Evolutionary conservation across 2,329 filamentous ascomycete species (phyloP).

Genomic region (Herpomyces periplanetae): DNA sequence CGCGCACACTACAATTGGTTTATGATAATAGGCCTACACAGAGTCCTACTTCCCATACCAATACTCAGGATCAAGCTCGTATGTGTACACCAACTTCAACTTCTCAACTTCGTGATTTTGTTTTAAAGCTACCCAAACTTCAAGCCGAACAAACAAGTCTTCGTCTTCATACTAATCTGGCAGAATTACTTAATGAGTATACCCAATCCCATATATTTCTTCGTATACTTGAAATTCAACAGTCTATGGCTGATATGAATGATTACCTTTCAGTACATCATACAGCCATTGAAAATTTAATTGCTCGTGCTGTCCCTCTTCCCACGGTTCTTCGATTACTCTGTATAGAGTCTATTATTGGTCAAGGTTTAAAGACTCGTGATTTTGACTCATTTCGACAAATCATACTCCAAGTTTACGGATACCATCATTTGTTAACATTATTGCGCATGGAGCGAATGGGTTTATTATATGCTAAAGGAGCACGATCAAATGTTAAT

Average conservation of each 20-base stretch:
- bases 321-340: constrained; percentile 44
- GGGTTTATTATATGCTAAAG: too few relatives aligned
- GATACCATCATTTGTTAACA: constrained; percentile 71
- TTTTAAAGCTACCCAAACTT: constrained; percentile 62
- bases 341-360: constrained; percentile 64
- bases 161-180: constrained; percentile 62
- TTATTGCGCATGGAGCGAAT: constrained; percentile 59
- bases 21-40: constrained; percentile 47
- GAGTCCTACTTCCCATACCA: too few relatives aligned
- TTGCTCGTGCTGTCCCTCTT: constrained; percentile 44
- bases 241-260: constrained; percentile 61
- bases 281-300: constrained; percentile 70
- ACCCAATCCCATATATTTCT: constrained; percentile 66
- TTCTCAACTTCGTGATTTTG: constrained; percentile 66
- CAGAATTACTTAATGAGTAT: constrained; percentile 77
- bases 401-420: constrained; percentile 61
- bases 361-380: constrained; percentile 48
- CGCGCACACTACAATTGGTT: constrained; percentile 43
- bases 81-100: constrained; percentile 55
- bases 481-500: too few relatives aligned
- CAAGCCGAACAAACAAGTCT: constrained; percentile 72
- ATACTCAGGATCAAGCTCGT: too few relatives aligned
- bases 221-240: constrained; percentile 59
- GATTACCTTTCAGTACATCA: constrained; percentile 67
- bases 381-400: constrained; percentile 68